Evolutionary conservation across 495 filamentous ascomycete genomes (phyloP).

Genomic region (Penicillium manginii): DNA sequence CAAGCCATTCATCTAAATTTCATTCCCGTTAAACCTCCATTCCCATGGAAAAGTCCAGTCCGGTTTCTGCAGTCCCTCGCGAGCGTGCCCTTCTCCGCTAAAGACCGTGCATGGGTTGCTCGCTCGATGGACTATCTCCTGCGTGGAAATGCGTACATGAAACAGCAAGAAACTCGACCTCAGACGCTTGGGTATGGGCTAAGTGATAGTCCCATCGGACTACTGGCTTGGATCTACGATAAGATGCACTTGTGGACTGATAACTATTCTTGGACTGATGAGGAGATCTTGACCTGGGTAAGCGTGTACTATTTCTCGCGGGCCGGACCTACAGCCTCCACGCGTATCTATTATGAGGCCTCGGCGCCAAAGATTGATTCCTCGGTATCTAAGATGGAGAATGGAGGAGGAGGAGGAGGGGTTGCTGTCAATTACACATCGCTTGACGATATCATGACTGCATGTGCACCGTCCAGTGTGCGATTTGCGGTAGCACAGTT

Average conservation of each 20-base stretch:
- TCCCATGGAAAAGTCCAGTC: constrained; percentile 38
- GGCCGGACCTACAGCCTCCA: constrained; percentile 51
- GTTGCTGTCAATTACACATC: constrained; percentile 22
- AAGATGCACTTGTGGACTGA: constrained; percentile 58
- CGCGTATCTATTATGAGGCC: constrained; percentile 56
- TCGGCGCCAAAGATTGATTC: constrained; percentile 25
- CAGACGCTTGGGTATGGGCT: constrained; percentile 55
- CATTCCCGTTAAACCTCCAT: constrained; percentile 36
- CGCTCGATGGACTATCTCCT: constrained; percentile 37
- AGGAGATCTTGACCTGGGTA: constrained; percentile 59
- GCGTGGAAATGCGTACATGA: constrained; percentile 47
- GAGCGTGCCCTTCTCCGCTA: constrained; percentile 40
- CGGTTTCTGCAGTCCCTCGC: constrained; percentile 37
- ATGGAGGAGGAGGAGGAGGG: neutral
- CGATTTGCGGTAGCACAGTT: constrained; percentile 49
- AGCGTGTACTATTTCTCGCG: constrained; percentile 56
- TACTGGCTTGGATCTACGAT: constrained; percentile 60
- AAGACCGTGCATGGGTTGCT: constrained; percentile 37
- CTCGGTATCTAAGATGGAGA: constrained; percentile 11
- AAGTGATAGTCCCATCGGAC: constrained; percentile 52
- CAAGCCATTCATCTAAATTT: constrained; percentile 53
- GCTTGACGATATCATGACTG: constrained; percentile 16
- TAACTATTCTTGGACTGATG: constrained; percentile 55
- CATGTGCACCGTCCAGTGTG: constrained; percentile 30
- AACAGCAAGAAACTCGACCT: constrained; percentile 52